phyloP scores from a whole-genome alignment of 352 stramenopile genomes.

The Phytophthora fragariae region DNA sequence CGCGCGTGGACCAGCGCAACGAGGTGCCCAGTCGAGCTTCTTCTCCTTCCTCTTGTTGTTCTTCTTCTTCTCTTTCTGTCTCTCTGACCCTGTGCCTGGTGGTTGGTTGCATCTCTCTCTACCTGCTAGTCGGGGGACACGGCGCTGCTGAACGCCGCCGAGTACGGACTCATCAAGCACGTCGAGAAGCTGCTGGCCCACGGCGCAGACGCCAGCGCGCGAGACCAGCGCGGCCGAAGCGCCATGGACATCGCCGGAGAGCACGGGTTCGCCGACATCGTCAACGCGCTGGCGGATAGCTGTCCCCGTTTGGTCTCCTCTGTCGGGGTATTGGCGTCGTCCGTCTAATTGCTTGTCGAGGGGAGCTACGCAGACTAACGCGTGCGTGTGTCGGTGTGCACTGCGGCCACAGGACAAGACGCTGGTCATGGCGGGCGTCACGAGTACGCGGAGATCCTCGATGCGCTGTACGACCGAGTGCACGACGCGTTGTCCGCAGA shows the following conservation, averaged over 20 bases:
- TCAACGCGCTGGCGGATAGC: slow-evolving; percentile 38
- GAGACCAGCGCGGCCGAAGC: slow-evolving; percentile 40
- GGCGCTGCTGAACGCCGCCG: slow-evolving; percentile 43
- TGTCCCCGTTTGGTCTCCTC: slow-evolving; percentile 20
- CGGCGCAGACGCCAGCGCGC: slow-evolving; percentile 37
- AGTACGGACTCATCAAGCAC: slow-evolving; percentile 58
- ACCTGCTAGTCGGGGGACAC: slow-evolving; percentile 35
- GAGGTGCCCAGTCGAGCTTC: slow-evolving; percentile 21
- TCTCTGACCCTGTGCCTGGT: too few species aligned
- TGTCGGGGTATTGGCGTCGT: slow-evolving; percentile 24
- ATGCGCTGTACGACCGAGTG: slow-evolving; percentile 30
- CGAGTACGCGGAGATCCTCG: slow-evolving; percentile 19
- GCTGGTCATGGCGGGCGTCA: slow-evolving; percentile 29
- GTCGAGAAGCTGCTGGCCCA: slow-evolving; percentile 51
- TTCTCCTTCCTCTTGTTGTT: neutral
- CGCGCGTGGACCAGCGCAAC: slow-evolving; percentile 38
- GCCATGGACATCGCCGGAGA: slow-evolving; percentile 51
- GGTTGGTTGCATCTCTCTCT: too few species aligned
- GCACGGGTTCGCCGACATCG: slow-evolving; percentile 51
- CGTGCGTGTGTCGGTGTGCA: neutral
- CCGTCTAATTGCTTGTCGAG: slow-evolving; percentile 6
- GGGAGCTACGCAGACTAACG: neutral
- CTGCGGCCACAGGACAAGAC: slow-evolving; percentile 25
- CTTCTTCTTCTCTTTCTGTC: too few species aligned
- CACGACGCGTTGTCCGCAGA: slow-evolving; percentile 4